Evolutionary conservation across 2,329 filamentous ascomycete genomes (phyloP), one percentile per base, ranked within the genome.

Genomic region (Beauveria caledonica): DNA sequence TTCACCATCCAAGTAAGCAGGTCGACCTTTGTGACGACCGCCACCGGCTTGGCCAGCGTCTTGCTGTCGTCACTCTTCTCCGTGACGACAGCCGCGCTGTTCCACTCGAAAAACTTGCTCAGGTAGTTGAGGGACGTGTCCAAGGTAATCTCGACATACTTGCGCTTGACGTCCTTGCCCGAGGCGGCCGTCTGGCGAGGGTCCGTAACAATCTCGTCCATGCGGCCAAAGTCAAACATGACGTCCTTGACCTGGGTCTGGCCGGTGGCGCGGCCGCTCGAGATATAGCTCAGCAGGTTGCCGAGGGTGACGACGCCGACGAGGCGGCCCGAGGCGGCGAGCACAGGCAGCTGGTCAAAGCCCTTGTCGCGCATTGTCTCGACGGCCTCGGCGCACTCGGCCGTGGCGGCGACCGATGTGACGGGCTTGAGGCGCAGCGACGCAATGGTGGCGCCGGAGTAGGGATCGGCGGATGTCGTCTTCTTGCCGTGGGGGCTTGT

Each of bases 331-430:
- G 85, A 85, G 19, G 86, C 77, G 1, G 86, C 81, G 9, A 95
- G 86, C 17, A 99, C 94, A 48, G 94, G 94, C 46, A 99, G 87
- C 76, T 99, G 95, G 71, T 99, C 95, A 73, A 97, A 99, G 64
- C 92, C 91, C 78, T 94, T 96, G 70, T 99, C 94, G 66, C 93
- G 90, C 94, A 99, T 97, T 63, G 90, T 92, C 78, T 99, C 94
- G 65, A 97, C 92, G 58, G 95, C 94, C 66, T 93, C 89, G 64
- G 89, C 83, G 76, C 92, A 96, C 3, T 84, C 75, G 36, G 87
- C 87, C 58, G 81, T 81, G 29, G 86, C 81, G 25, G 86, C 78
- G 59, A 99, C 84, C 9, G 92, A 95, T 27, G 92, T 95, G 62
- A 99, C 89, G 40, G 94, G 94, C 78, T 97, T 99, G 62, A 99